phyloP scores from a whole-genome alignment of 23 red algal genomes.

The Gracilaria gracilis region DNA sequence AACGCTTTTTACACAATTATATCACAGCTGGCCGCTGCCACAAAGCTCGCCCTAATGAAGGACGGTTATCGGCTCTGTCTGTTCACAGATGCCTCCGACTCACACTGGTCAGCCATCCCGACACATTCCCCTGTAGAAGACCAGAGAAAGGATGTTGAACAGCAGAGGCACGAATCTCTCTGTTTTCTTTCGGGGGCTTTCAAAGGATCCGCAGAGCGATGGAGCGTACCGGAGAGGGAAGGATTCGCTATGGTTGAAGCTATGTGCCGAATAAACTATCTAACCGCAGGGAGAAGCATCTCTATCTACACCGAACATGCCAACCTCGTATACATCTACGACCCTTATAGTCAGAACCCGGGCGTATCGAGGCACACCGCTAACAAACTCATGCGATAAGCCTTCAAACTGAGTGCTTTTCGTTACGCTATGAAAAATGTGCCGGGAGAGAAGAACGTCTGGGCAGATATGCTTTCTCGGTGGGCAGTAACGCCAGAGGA shows the following conservation, averaged over 20 bases:
- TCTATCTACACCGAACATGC: slow-evolving; percentile 29
- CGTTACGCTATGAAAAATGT: slow-evolving; percentile 15
- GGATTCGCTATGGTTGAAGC: slow-evolving; percentile 23
- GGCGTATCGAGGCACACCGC: slow-evolving; percentile 5
- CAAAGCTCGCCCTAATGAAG: background rate
- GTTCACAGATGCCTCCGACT: slow-evolving; percentile 22
- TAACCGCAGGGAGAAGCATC: background rate
- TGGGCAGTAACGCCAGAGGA: background rate
- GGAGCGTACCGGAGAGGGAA: slow-evolving; percentile 9
- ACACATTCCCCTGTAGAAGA: slow-evolving; percentile 18
- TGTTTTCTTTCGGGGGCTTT: slow-evolving; percentile 33
- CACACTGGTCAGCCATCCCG: slow-evolving; percentile 23
- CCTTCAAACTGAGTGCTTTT: slow-evolving; percentile 26
- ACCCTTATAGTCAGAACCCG: slow-evolving; percentile 17
- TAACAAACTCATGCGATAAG: background rate
- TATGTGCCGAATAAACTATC: slow-evolving; percentile 8
- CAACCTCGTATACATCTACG: slow-evolving; percentile 37
- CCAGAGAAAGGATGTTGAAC: background rate
- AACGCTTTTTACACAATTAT: background rate
- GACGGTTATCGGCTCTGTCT: background rate
- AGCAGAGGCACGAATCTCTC: slow-evolving; percentile 11
- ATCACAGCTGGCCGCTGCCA: background rate
- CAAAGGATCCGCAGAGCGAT: background rate
- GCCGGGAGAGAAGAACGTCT: slow-evolving; percentile 13
- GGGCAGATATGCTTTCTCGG: background rate